These are phyloP conservation scores for Calonectria ilicicola DNA, from an alignment of 2,329 filamentous ascomycete species.

Conservation along the genomic window DNA sequence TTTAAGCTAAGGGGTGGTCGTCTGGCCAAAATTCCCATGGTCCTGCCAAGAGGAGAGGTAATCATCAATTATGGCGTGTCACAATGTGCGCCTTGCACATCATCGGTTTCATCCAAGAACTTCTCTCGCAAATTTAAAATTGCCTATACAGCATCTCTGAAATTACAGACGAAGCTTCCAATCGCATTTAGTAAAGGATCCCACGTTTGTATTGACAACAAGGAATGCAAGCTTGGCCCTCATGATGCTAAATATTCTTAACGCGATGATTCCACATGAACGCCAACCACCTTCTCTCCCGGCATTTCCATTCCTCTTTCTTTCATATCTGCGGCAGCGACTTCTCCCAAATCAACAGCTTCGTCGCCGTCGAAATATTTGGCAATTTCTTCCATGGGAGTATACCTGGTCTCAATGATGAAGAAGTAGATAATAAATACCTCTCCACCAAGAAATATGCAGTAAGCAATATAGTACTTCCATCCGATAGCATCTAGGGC, in stretches of 20 bases:
- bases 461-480: conserved; percentile 35
- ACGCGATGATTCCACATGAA: background rate
- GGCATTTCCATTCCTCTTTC: conserved; percentile 12
- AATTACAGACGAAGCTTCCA: too few relatives aligned
- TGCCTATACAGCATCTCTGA: too few relatives aligned
- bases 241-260: background rate
- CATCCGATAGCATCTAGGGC: conserved; percentile 25
- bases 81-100: too few relatives aligned
- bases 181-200: too few relatives aligned
- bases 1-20: too few relatives aligned
- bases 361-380: conserved; percentile 11
- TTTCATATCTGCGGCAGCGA: conserved; percentile 23
- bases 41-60: too few relatives aligned
- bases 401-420: conserved; percentile 19
- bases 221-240: background rate
- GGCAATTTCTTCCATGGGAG: conserved; percentile 22
- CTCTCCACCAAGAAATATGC: conserved; percentile 21
- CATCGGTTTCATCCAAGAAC: too few relatives aligned
- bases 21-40: too few relatives aligned
- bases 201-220: too few relatives aligned
- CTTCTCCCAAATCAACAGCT: conserved; percentile 16
- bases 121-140: too few relatives aligned
- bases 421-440: conserved; percentile 28
- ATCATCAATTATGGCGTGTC: too few relatives aligned
- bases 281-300: background rate